Conservation (phyloP, 768 basidiomycete genomes). For the Xerocomellus amylosporus region DNA sequence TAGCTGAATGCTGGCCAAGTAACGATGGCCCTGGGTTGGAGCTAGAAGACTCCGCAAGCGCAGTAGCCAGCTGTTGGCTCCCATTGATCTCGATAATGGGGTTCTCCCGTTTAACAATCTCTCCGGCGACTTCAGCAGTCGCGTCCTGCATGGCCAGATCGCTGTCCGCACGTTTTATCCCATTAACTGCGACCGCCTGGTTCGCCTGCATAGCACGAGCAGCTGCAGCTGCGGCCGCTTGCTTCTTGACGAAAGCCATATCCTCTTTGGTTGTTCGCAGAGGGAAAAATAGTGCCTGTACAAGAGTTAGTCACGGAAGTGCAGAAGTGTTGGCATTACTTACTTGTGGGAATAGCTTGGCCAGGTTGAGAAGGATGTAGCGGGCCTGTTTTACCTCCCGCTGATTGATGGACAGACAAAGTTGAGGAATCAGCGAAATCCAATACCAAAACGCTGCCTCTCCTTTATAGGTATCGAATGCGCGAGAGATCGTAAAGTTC, state of each 20-base stretch:
- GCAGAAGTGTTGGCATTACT: conserved; percentile 21
- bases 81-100: conserved; percentile 21
- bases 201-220: conserved; percentile 36
- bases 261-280: conserved; percentile 83
- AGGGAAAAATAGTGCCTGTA: conserved; percentile 91
- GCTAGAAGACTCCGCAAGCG: conserved; percentile 19
- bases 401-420: conserved; percentile 84
- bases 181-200: conserved; percentile 26
- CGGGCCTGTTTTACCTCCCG: conserved; percentile 93
- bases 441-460: conserved; percentile 98
- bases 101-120: conserved; percentile 26
- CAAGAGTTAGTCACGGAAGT: conserved; percentile 7
- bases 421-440: conserved; percentile 95
- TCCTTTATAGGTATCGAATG: conserved; percentile 94
- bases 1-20: conserved; percentile 13
- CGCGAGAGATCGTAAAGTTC: conserved; percentile 64
- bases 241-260: conserved; percentile 47
- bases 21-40: conserved; percentile 9
- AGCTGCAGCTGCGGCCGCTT: conserved; percentile 35
- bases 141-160: conserved; percentile 31
- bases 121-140: conserved; percentile 26
- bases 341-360: conserved; percentile 91
- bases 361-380: conserved; percentile 83
- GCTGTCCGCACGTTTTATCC: conserved; percentile 31
- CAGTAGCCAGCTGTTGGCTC: conserved; percentile 19